A percentile compares a stretch with the other conserved stretches of the same genome.
phyloP scores from a whole-genome alignment of 495 filamentous ascomycete species.

The Penicillium goetzii region DNA sequence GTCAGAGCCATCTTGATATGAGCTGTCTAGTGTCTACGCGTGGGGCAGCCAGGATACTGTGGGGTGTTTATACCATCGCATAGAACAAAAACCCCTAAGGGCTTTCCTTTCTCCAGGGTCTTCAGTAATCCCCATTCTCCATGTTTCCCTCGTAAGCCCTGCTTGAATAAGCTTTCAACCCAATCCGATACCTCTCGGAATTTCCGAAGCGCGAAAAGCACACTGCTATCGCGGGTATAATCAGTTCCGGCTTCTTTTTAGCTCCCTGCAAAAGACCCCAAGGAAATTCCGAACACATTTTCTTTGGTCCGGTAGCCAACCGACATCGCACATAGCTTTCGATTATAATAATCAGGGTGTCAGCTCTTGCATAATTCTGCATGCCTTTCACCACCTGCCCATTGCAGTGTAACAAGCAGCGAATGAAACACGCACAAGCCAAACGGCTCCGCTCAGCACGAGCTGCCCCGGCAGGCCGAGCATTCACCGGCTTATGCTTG shows the following conservation, averaged over 20 bases:
- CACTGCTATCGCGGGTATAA: slow-evolving; percentile 3
- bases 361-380: neutral
- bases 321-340: neutral
- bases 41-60: neutral
- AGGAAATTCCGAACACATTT: neutral
- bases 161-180: neutral
- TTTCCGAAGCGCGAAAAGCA: neutral
- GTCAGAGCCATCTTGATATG: neutral
- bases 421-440: neutral
- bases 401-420: slow-evolving; percentile 4
- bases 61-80: neutral
- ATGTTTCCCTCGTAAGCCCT: neutral
- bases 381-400: neutral
- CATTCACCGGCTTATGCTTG: neutral
- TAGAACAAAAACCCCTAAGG: neutral
- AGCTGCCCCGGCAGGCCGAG: slow-evolving; percentile 7
- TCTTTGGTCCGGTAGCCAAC: neutral
- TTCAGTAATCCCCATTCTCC: neutral
- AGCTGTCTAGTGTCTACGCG: neutral
- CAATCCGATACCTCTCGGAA: neutral
- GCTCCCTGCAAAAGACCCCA: neutral
- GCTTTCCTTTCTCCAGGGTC: neutral
- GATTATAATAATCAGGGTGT: neutral
- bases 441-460: slow-evolving; percentile 2
- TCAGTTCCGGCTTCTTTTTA: neutral